phyloP scores from a whole-genome alignment of 805 yeast genomes.

The Candida glaebosa region DNA sequence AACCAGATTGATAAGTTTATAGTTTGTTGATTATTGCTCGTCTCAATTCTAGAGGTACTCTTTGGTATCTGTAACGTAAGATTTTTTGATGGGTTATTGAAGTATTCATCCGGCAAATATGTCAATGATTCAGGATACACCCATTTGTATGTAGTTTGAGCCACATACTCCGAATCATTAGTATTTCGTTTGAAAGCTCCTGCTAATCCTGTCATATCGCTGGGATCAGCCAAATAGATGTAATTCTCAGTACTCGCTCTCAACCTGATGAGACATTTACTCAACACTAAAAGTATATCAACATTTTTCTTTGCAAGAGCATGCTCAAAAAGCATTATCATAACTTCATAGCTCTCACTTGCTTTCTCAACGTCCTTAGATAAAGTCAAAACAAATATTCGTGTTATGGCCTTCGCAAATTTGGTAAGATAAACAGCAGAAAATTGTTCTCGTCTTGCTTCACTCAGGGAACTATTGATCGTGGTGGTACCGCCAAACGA shows the following conservation, averaged over 20 bases:
- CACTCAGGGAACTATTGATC: background rate
- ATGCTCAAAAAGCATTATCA: slow-evolving; percentile 33
- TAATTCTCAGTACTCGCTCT: slow-evolving; percentile 44
- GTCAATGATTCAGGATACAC: slow-evolving; percentile 54
- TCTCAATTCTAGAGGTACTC: slow-evolving; percentile 2
- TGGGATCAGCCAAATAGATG: slow-evolving; percentile 49
- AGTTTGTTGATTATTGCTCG: slow-evolving; percentile 8
- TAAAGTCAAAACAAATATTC: slow-evolving; percentile 22
- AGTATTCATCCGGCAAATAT: slow-evolving; percentile 44
- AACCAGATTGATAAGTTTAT: slow-evolving; percentile 54
- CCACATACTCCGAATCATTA: slow-evolving; percentile 21
- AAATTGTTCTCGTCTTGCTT: background rate
- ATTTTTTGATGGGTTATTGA: slow-evolving; percentile 37
- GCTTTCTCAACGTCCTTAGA: slow-evolving; percentile 24
- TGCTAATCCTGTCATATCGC: slow-evolving; percentile 65
- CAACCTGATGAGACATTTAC: slow-evolving; percentile 52
- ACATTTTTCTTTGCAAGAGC: slow-evolving; percentile 33
- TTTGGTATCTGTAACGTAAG: slow-evolving; percentile 12
- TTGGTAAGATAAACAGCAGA: slow-evolving; percentile 12
- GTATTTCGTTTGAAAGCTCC: slow-evolving; percentile 53
- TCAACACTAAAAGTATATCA: slow-evolving; percentile 42
- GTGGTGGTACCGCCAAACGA: slow-evolving; percentile 15
- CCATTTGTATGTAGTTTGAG: slow-evolving; percentile 41
- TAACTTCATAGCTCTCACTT: slow-evolving; percentile 21
- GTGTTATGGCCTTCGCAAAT: slow-evolving; percentile 23